Evolutionary conservation across 371 early-diverging fungal species (phyloP).

Genomic region (Phascolomyces articulosus): DNA sequence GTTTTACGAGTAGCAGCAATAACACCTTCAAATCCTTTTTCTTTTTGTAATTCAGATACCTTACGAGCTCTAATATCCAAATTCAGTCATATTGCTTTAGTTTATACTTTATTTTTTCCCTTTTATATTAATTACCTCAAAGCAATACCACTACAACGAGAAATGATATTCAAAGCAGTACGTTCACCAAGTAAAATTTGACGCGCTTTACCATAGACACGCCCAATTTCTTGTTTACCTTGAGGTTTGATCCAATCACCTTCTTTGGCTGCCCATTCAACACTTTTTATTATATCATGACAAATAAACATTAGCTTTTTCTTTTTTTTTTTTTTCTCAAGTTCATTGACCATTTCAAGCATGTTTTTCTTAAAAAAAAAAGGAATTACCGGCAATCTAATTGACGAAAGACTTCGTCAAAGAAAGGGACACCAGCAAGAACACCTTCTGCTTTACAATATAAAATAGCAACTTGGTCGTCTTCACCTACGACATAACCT

Average conservation of each 20-base stretch:
- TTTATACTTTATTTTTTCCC: not conserved
- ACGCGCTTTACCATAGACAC: constrained; percentile 85
- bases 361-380: too few relatives aligned
- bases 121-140: constrained; percentile 52
- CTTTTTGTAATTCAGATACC: constrained; percentile 70
- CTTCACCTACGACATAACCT: constrained; percentile 94
- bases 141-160: constrained; percentile 94
- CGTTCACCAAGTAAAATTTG: constrained; percentile 93
- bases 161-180: constrained; percentile 92
- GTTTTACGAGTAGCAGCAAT: constrained; percentile 98
- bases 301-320: not conserved
- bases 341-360: too few relatives aligned
- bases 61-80: constrained; percentile 51
- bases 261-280: constrained; percentile 85
- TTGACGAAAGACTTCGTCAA: constrained; percentile 92
- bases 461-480: constrained; percentile 80
- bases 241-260: constrained; percentile 76
- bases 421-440: constrained; percentile 94
- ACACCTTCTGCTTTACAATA: constrained; percentile 93
- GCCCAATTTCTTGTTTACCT: constrained; percentile 75
- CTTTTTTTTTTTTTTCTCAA: not conserved
- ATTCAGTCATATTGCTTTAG: not conserved
- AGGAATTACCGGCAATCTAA: constrained; percentile 77
- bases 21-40: constrained; percentile 80
- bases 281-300: constrained; percentile 49